Conservation (phyloP, 1,284 basidiomycete genomes). For the Puccinia sorghi region DNA sequence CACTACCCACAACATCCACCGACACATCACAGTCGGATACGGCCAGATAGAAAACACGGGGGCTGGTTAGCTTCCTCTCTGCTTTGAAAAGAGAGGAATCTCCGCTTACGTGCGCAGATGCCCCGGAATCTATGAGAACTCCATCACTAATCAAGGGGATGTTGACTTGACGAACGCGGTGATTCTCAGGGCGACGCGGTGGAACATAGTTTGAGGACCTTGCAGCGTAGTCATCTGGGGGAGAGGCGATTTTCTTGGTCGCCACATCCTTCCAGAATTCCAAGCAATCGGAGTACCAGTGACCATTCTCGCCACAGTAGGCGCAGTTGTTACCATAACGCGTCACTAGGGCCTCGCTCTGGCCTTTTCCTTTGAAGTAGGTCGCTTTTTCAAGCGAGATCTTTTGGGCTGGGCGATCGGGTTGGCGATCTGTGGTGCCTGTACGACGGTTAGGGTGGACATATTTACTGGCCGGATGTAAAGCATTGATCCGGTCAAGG, state of each 20-base stretch:
- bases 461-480: neutral
- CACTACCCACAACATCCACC: neutral
- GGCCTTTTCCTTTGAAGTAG: neutral
- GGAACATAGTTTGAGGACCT: neutral
- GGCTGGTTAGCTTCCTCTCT: neutral
- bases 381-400: neutral
- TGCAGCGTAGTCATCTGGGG: neutral
- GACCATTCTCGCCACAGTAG: neutral
- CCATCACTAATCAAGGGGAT: neutral
- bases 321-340: neutral
- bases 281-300: constrained; percentile 6
- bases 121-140: neutral
- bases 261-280: neutral
- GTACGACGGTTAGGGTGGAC: neutral
- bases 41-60: neutral
- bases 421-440: no score
- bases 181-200: neutral
- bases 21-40: neutral
- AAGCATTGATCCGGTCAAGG: neutral
- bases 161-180: neutral
- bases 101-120: constrained; percentile 1
- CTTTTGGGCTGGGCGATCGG: neutral
- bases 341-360: neutral
- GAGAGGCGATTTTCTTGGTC: neutral
- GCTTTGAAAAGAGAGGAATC: neutral